Evolutionary conservation across 345 rosid genomes (phyloP), one percentile per base, ranked within the genome.

Genomic region (Heritiera littoralis): DNA sequence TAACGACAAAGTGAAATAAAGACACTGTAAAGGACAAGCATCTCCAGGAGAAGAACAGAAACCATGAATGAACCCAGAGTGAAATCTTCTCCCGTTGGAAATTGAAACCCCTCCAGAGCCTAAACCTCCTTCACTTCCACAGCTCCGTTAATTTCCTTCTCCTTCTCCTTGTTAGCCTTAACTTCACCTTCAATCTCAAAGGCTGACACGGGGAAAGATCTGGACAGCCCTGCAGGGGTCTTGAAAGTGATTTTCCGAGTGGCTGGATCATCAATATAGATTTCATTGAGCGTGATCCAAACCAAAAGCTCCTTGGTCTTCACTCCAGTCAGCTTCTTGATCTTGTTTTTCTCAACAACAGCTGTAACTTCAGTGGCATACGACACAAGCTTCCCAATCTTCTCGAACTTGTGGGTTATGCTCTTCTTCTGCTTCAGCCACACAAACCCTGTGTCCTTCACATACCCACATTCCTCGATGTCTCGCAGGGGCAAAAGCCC

Each of bases 271-370:
- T 92, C 89, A 1, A 86, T 6, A 46, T 64, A 89, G 73, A 96
- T 96, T 18, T 96, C 97, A 49, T 81, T 64, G 63, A 96, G 70
- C 8, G 85, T 35, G 32, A 96, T 55, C 99, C 99, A 94, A 43
- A 94, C 11, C 67, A 96, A 82, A 43, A 94, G 90, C 91, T 96
- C 99, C 86, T 91, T 92, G 76, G 93, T 85, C 90, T 94, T 94
- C 40, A 95, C 99, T n/a, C 99, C 99, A 4, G 93, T 94, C 68
- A 95, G 96, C 81, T 90, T 94, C 97, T 90, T 95, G 90, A 95
- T 93, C 93, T 79, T 92, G 45, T 80, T 77, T 5, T 78, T 58
- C 88, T 88, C 90, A 1, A 88, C 87, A 1, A 83, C 61, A 0
- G 99, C 99, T 3, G 97, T 94, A 77, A 94, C 93, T 72, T 90